Conservation (phyloP, 2,329 filamentous ascomycete species). For the Fusarium sp. region DNA sequence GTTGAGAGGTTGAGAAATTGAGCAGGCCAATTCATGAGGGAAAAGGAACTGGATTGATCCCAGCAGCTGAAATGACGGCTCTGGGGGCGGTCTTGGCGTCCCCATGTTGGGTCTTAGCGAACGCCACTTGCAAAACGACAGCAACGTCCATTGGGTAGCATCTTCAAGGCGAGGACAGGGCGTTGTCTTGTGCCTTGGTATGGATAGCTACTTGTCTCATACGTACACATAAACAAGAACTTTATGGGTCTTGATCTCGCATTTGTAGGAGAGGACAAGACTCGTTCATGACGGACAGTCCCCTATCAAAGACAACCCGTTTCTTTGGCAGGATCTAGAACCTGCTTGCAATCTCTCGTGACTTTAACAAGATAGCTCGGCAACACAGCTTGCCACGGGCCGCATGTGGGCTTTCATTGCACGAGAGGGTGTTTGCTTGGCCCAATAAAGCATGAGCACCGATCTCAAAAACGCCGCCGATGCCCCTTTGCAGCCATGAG, state of each 20-base stretch:
- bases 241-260: background rate
- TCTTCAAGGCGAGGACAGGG: slow-evolving; percentile 5
- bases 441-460: slow-evolving; percentile 22
- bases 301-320: background rate
- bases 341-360: background rate
- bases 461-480: slow-evolving; percentile 23
- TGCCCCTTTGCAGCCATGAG: slow-evolving; percentile 19
- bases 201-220: slow-evolving; percentile 1
- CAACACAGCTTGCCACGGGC: slow-evolving; percentile 34
- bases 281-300: background rate
- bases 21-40: slow-evolving; percentile 13
- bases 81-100: slow-evolving; percentile 35
- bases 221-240: background rate
- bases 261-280: background rate
- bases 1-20: slow-evolving; percentile 32
- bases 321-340: background rate
- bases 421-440: slow-evolving; percentile 3
- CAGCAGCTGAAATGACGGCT: slow-evolving; percentile 36
- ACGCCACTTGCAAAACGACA: slow-evolving; percentile 29
- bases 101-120: slow-evolving; percentile 33
- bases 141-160: slow-evolving; percentile 24
- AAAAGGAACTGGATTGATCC: slow-evolving; percentile 29
- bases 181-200: background rate
- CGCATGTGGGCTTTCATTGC: slow-evolving; percentile 25
- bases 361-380: slow-evolving; percentile 21